phyloP scores from a whole-genome alignment of 208 protist species.

The Leishmania braziliensis region DNA sequence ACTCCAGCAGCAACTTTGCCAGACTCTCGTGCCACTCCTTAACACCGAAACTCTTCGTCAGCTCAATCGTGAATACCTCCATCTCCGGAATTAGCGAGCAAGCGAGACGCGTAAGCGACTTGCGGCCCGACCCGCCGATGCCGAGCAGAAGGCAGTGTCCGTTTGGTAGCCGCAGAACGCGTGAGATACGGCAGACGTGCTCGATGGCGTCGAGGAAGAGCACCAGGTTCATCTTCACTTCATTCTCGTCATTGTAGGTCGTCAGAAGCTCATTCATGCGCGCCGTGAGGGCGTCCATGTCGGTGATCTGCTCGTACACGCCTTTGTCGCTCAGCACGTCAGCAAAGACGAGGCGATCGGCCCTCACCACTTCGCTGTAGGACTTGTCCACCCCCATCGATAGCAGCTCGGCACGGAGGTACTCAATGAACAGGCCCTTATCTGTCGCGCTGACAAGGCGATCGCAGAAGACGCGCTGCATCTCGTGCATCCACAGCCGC shows the following conservation, averaged over 20 bases:
- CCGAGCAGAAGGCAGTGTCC: conserved; percentile 97
- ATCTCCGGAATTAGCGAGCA: conserved; percentile 93
- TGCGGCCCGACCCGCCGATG: conserved; percentile 97
- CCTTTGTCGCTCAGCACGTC: conserved; percentile 87
- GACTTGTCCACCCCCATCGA: conserved; percentile 60
- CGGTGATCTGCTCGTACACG: conserved; percentile 92
- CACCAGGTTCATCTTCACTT: conserved; percentile 95
- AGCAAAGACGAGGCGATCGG: conserved; percentile 93
- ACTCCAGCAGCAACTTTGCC: conserved; percentile 91
- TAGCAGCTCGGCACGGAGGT: conserved; percentile 69
- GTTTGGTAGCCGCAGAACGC: conserved; percentile 94
- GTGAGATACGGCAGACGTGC: conserved; percentile 95
- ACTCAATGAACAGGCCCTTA: conserved; percentile 75
- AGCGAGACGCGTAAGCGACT: conserved; percentile 95
- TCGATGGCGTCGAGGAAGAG: conserved; percentile 97
- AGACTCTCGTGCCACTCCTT: conserved; percentile 97
- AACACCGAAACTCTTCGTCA: conserved; percentile 96
- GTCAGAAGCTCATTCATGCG: conserved; percentile 86
- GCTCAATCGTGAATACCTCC: conserved; percentile 96
- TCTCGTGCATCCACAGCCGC: conserved; percentile 96
- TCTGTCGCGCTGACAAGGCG: conserved; percentile 93
- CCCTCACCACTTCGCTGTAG: conserved; percentile 62
- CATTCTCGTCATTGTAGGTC: conserved; percentile 95
- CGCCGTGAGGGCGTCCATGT: conserved; percentile 71
- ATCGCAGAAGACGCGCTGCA: conserved; percentile 95